Base-by-base conservation (phyloP, 768 basidiomycete species). In the Pisolithus albus region DNA sequence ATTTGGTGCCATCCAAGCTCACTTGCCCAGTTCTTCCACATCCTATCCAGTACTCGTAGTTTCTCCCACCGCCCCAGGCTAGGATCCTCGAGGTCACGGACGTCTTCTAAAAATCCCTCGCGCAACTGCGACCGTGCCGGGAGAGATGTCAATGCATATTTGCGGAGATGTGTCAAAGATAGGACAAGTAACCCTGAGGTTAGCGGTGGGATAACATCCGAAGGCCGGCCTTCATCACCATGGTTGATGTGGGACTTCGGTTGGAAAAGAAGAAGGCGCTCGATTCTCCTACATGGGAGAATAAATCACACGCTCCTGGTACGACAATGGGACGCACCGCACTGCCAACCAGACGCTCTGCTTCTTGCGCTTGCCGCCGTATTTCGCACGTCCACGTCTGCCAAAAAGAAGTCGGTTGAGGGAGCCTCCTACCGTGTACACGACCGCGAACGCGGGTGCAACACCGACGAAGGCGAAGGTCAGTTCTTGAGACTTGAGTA, bases 381-480 rank as follows among this genome's bases (percentile, higher is more conserved):
- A 80, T 43, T 68, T 72, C 8, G 77, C 78, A 26, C 70, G 70
- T 1, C 78, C 78, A 26, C 70, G 70, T 1, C 78, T 75, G 7
- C 78, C 77, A 0, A 67, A 68, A 70, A 80, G 81, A 1, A 87
- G 51, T 1, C 69, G 67, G 10, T 70, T 58, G 3, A 85, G 28
- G 63, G 78, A 83, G 8, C 80, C 81, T 15, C 77, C 75, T 2
- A 77, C 52, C 1, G 84, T 72, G 58, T 93, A 94, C 3, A 93
- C 78, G 32, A 98, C 72, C 4, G 85, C 80, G 46, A 97, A 69
- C 0, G 88, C 85, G 8, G 95, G 95, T 0, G 95, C 93, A 15
- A 98, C 86, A 57, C 94, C 94, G 53, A 97, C 92, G 61, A 97
- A 97, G 5, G 89, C 95, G 60, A 99, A 99, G 1, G 92, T 96